Conservation (phyloP, 1,139 yeast genomes). For the Blastobotrys apis region DNA sequence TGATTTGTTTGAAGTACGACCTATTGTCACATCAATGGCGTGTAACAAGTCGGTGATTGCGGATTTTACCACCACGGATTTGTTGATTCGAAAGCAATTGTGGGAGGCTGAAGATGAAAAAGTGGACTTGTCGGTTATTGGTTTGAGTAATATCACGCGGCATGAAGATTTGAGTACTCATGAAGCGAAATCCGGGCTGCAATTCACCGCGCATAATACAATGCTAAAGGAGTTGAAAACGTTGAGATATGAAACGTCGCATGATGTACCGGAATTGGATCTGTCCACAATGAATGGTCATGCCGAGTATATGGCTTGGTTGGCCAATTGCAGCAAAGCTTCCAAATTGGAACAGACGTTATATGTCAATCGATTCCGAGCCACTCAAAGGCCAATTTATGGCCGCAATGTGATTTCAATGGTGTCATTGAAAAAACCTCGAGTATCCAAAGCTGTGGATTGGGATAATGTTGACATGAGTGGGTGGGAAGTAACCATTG, state of each 20-base stretch:
- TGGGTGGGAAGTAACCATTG: conserved; percentile 36
- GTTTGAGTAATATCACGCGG: conserved; percentile 49
- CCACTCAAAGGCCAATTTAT: conserved; percentile 33
- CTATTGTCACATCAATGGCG: conserved; percentile 86
- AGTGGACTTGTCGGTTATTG: conserved; percentile 55
- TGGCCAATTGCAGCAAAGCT: conserved; percentile 40
- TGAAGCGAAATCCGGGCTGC: conserved; percentile 45
- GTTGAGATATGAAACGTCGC: conserved; percentile 15
- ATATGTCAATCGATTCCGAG: conserved; percentile 50
- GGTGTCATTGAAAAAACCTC: conserved; percentile 5
- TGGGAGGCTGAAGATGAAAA: conserved; percentile 28
- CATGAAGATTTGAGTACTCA: conserved; percentile 48
- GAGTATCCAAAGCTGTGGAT: conserved; percentile 11
- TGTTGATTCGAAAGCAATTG: conserved; percentile 43
- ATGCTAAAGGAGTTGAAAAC: conserved; percentile 29
- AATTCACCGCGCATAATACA: conserved; percentile 44
- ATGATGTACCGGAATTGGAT: conserved; percentile 40
- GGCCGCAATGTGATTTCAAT: conserved; percentile 26
- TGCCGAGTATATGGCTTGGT: conserved; percentile 51
- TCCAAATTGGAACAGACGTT: conserved; percentile 52
- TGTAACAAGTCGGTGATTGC: conserved; percentile 60
- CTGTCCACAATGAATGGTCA: conserved; percentile 54
- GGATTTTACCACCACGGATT: conserved; percentile 44
- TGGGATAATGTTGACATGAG: conserved; percentile 24
- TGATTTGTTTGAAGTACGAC: conserved; percentile 92